A percentile compares a stretch with the other conserved stretches of the same genome.
These are phyloP conservation scores for Prototheca cutis DNA, from an alignment of 163 green algal genomes.

Conservation along the genomic window DNA sequence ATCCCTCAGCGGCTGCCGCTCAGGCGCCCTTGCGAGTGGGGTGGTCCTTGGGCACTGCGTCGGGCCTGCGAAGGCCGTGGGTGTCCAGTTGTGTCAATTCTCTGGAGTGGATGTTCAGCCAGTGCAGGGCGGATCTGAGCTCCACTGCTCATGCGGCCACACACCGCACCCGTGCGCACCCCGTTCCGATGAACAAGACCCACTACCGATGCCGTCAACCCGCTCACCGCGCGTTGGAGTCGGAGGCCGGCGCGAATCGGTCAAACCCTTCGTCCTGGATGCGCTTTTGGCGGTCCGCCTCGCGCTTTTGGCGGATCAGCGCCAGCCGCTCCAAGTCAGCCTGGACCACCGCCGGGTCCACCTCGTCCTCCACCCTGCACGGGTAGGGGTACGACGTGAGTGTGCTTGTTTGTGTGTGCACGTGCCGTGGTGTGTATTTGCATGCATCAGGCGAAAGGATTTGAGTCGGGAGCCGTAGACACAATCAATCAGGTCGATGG, in stretches of 20 bases:
- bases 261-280: slow-evolving; percentile 68
- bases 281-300: slow-evolving; percentile 55
- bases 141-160: no score
- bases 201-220: not conserved
- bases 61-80: not conserved
- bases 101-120: no score
- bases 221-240: slow-evolving; percentile 32
- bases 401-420: no score
- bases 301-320: slow-evolving; percentile 59
- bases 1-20: no score
- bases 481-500: no score
- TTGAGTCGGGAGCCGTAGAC: no score
- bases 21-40: not conserved
- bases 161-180: not conserved
- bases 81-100: not conserved
- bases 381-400: no score
- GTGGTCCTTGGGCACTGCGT: not conserved
- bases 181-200: not conserved
- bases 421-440: no score
- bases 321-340: slow-evolving; percentile 69
- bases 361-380: slow-evolving; percentile 43
- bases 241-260: slow-evolving; percentile 49
- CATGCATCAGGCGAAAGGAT: no score
- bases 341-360: slow-evolving; percentile 45
- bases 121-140: no score